A percentile compares a stretch with the other conserved stretches of the same genome.
These are phyloP conservation scores for Aspergillus caelatus DNA, from an alignment of 2,329 filamentous ascomycete genomes.

Conservation along the genomic window DNA sequence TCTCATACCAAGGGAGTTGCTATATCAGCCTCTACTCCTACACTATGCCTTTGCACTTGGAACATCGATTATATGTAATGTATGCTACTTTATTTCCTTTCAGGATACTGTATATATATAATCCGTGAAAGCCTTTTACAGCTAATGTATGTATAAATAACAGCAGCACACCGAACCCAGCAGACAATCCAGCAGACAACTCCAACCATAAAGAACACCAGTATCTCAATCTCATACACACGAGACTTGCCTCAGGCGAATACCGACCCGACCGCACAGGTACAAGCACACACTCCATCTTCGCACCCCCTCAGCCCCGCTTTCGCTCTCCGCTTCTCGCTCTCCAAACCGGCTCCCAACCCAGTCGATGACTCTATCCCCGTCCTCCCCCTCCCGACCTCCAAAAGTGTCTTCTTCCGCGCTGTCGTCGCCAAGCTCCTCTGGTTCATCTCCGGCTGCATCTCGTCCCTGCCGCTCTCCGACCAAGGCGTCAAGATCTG, in stretches of 20 bases:
- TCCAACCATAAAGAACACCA: constrained; percentile 81
- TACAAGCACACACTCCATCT: constrained; percentile 87
- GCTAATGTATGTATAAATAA: too few relatives aligned
- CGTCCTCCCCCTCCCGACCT: constrained; percentile 92
- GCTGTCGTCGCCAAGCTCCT: constrained; percentile 91
- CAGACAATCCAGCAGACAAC: too few relatives aligned
- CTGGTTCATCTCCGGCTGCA: constrained; percentile 89
- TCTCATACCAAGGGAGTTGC: too few relatives aligned
- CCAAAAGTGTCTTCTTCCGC: constrained; percentile 91
- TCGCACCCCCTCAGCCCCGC: constrained; percentile 80
- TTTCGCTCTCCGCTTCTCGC: constrained; percentile 86
- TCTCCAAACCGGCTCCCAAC: constrained; percentile 60
- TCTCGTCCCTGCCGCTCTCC: constrained; percentile 75
- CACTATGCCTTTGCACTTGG: too few relatives aligned
- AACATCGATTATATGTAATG: too few relatives aligned
- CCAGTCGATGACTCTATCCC: constrained; percentile 52
- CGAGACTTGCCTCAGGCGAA: constrained; percentile 82
- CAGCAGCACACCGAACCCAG: constrained; percentile 9
- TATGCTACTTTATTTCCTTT: too few relatives aligned
- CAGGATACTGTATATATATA: too few relatives aligned
- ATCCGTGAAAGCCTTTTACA: too few relatives aligned
- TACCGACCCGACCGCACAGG: constrained; percentile 90
- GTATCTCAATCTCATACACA: constrained; percentile 85
- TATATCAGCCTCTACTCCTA: too few relatives aligned
- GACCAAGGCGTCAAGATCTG: constrained; percentile 91